Base-by-base conservation (phyloP, 2,329 filamentous ascomycete species). In the Epichloe sp. region DNA sequence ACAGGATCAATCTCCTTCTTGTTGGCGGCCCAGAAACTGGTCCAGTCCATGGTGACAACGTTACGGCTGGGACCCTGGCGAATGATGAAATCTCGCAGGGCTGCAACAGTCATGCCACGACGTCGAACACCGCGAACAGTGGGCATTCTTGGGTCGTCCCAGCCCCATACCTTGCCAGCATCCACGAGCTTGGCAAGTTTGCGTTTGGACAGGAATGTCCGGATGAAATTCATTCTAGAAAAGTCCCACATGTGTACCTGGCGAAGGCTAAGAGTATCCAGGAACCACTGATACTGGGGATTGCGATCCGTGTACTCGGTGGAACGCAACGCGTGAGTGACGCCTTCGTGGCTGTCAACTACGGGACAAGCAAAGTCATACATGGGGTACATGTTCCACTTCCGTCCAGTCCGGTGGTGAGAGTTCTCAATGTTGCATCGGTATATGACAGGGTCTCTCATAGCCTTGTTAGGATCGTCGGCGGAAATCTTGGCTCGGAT, bases 381-480 rank as follows among this genome's bases (percentile, higher is more conserved):
- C 56, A 85, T 91, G 36, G 86, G 86, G 69, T 91, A 91, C 63
- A 88, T 84, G 71, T 90, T 91, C 85, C 86, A 91, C 55, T 76
- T 80, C 52, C 73, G 78, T 35, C 86, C 86, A 2, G 87, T 93
- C 58, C 87, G 82, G 71, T 93, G 87, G 67, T 93, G 86, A 19
- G 74, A 59, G 46, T 74, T 72, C 52, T 75, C 74, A 54, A 73
- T 61, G 65, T 95, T 95, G 59, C 89, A 96, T 58, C 93, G 84
- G 76, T 96, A 97, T 67, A 98, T 94, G 68, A 97, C 90, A 12
- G 93, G 93, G 67, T 98, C 93, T 57, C 93, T 80, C 79, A 97
- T 83, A 49, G 93, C 88, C 71, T 95, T 95, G 75, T 98, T 97
- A 57, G 86, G 86, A 70, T 93, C 86, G 67, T 95, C 87, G 59